Percentiles rank a stretch among this genome's conserved stretches.
These are phyloP conservation scores for Pyrus betulifolia DNA, from an alignment of 306 rosid genomes.

Conservation along the genomic window DNA sequence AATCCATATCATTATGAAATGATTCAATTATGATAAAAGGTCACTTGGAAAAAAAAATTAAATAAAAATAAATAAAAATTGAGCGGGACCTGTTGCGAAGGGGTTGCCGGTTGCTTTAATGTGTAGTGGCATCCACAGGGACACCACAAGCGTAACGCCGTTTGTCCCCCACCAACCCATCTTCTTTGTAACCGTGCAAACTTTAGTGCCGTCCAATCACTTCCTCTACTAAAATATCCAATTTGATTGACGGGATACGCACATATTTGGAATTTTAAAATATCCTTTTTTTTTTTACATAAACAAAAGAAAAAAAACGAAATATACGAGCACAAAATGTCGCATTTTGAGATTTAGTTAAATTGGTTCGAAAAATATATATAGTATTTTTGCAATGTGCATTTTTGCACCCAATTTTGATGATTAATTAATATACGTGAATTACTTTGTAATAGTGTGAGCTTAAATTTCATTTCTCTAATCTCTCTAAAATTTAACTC, in stretches of 20 bases:
- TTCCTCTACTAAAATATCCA: neutral
- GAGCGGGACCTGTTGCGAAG: neutral
- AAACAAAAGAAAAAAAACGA: neutral
- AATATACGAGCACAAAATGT: neutral
- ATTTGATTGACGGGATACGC: neutral
- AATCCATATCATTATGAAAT: fast-evolving
- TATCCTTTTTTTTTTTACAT: too few relatives aligned
- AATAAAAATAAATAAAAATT: neutral
- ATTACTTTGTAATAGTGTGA: too few relatives aligned
- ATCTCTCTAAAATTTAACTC: too few relatives aligned
- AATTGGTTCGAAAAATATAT: too few relatives aligned
- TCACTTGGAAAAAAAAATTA: too few relatives aligned
- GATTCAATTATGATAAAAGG: too few relatives aligned
- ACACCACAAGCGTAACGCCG: constrained; percentile 10
- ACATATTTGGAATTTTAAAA: neutral
- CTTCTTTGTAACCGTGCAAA: neutral
- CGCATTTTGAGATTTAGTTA: too few relatives aligned
- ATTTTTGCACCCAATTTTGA: too few relatives aligned
- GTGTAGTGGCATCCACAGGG: neutral
- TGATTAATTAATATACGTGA: too few relatives aligned
- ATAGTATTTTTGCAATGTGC: too few relatives aligned
- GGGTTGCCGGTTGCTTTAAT: neutral
- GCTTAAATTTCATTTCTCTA: too few relatives aligned
- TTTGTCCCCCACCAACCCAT: constrained; percentile 37
- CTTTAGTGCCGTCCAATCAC: neutral